phyloP scores from a whole-genome alignment of 2,329 filamentous ascomycete genomes.

The Atkinsonella hypoxylon region DNA sequence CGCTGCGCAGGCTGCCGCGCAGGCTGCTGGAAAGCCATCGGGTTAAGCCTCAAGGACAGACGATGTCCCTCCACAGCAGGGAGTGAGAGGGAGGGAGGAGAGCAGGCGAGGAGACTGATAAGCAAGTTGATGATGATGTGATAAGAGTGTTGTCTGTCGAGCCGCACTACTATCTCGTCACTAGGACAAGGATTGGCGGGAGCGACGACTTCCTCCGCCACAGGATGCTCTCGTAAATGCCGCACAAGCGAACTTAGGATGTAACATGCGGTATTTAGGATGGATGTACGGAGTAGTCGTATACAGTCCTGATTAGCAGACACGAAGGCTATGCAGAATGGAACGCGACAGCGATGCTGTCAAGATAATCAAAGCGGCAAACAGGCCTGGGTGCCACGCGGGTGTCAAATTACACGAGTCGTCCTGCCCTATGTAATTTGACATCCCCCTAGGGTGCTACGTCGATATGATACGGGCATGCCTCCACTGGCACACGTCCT shows the following conservation, averaged over 20 bases:
- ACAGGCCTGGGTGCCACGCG: background rate
- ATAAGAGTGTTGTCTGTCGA: conserved; percentile 4
- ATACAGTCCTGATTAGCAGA: background rate
- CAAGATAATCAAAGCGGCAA: background rate
- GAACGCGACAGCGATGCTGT: background rate
- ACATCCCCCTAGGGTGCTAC: background rate
- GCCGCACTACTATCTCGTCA: background rate
- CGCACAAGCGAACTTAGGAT: background rate
- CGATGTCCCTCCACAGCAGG: background rate
- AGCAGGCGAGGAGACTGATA: background rate
- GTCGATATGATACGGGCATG: background rate
- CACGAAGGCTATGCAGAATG: background rate
- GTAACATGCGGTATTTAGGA: background rate
- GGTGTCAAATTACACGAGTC: no score
- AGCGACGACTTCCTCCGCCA: background rate
- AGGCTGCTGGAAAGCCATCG: conserved; percentile 50
- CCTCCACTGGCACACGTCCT: background rate
- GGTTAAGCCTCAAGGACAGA: background rate
- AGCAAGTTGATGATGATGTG: conserved; percentile 1
- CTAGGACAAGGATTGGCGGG: background rate
- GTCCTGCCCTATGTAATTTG: no score
- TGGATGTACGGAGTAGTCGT: background rate
- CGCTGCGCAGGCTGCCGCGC: conserved; percentile 41
- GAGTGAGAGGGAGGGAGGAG: background rate
- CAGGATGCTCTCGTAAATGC: background rate